These are phyloP conservation scores for Fusarium cicatricum DNA, from an alignment of 2,329 filamentous ascomycete genomes.

Conservation along the genomic window DNA sequence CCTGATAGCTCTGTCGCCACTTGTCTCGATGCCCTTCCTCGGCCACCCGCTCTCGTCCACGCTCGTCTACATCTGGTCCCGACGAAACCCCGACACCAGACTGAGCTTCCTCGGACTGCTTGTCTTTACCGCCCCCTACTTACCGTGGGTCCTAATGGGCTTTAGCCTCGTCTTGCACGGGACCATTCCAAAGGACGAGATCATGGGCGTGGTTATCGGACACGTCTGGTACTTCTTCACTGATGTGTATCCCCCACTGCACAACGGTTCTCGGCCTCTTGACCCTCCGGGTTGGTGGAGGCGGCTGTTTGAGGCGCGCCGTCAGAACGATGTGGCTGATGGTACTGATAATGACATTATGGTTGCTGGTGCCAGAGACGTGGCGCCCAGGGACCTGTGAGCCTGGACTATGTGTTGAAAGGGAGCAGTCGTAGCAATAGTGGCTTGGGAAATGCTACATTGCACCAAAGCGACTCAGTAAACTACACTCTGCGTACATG, in stretches of 20 bases:
- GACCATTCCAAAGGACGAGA: slow-evolving; percentile 90
- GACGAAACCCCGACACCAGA: slow-evolving; percentile 89
- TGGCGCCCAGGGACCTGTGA: slow-evolving; percentile 36
- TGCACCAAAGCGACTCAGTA: background rate
- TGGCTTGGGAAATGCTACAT: background rate
- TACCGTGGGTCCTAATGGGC: slow-evolving; percentile 94
- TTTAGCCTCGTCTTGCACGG: slow-evolving; percentile 94
- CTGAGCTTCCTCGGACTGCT: slow-evolving; percentile 89
- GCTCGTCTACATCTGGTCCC: slow-evolving; percentile 97
- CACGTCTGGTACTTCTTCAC: slow-evolving; percentile 99
- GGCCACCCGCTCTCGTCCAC: slow-evolving; percentile 93
- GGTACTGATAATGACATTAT: slow-evolving; percentile 70
- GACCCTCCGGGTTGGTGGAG: slow-evolving; percentile 93
- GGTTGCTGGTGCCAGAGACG: slow-evolving; percentile 58
- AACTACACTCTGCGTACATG: slow-evolving; percentile 1
- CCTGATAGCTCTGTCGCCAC: slow-evolving; percentile 81
- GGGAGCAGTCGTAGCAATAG: background rate
- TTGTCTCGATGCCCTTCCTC: slow-evolving; percentile 91
- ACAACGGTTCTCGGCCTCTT: slow-evolving; percentile 83
- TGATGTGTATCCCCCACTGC: slow-evolving; percentile 92
- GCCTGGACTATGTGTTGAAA: background rate
- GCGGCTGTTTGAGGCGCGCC: slow-evolving; percentile 76
- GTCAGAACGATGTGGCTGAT: slow-evolving; percentile 57
- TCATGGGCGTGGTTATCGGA: slow-evolving; percentile 92
- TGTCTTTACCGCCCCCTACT: slow-evolving; percentile 91